Base-by-base conservation (phyloP, 2,329 filamentous ascomycete species). In the Emydomyces testavorans region DNA sequence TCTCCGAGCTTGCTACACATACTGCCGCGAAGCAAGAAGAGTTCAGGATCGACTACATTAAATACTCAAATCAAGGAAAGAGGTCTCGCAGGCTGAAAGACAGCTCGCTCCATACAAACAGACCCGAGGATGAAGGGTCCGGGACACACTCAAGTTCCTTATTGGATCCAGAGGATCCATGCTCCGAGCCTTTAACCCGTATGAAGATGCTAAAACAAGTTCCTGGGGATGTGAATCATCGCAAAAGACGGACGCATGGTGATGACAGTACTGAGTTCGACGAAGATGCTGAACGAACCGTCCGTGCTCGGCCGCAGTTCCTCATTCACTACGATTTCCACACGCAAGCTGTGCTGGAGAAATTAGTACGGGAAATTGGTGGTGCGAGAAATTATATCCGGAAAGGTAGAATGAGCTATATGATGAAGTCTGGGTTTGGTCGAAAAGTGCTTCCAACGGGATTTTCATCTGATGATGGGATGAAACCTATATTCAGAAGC, bases 251-350 rank as follows among this genome's bases (percentile, higher is more conserved):
- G 16, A 44, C 32, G 13, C 31, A 39, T 15, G 61, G 60, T 26
- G 26, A 40, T n/a, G 21, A 23, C 15, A 21, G 34, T 4, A 20
- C 38, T 7, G 18, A 36, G 5, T 49, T 37, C 18, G 48, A 45
- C 24, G 32, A 38, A 28, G 28, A 44, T 15, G 40, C 36, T 13
- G 40, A 52, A 15, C 38, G 41, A 15, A 77, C 79, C 52, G 83
- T 83, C 61, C 79, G 84, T 47, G 80, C 79, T 2, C 78, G 83
- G 54, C 81, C 75, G 49, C 83, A 86, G 73, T 82, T 90, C 39
- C 81, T 92, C 34, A 84, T 95, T n/a, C 89, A 87, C 65, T 95
- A 95, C 62, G 89, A 95, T 61, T 85, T 83, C 56, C 82, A 86
- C 52, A 82, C 93, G 2, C 88, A 95, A 61, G 79, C 79, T 43